Conservation (phyloP, 345 rosid species). For the Abelmoschus esculentus region DNA sequence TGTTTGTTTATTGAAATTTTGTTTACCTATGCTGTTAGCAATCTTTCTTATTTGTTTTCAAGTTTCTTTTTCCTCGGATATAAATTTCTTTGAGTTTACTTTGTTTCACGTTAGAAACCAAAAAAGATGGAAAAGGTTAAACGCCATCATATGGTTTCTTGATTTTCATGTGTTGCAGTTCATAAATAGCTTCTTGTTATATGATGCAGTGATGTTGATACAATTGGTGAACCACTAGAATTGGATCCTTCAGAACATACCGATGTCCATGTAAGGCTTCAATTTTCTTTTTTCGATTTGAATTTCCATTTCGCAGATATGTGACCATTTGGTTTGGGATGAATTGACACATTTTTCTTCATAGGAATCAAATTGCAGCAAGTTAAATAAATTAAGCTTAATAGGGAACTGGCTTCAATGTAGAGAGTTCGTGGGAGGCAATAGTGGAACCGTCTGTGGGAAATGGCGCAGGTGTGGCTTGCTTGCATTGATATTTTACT, state of each 20-base stretch:
- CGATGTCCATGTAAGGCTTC: constrained; percentile 41
- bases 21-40: not conserved
- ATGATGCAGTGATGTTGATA: constrained; percentile 52
- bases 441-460: constrained; percentile 61
- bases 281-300: constrained; percentile 6
- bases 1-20: not conserved
- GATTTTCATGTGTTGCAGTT: not conserved
- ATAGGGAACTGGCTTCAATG: constrained; percentile 94
- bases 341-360: constrained; percentile 16
- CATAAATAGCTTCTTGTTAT: constrained; percentile 6
- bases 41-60: not conserved
- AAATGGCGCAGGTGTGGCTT: constrained; percentile 85
- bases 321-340: not conserved
- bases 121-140: not conserved
- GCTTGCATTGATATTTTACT: not conserved
- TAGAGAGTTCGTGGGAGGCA: constrained; percentile 35
- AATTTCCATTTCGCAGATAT: not conserved
- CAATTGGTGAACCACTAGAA: constrained; percentile 35
- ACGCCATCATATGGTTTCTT: not conserved
- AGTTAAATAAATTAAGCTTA: constrained; percentile 25
- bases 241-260: constrained; percentile 30
- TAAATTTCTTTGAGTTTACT: not conserved
- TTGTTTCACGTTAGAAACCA: not conserved
- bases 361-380: constrained; percentile 36
- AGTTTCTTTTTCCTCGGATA: not conserved